phyloP scores from a whole-genome alignment of 176 grass and related monocot genomes.

The Canna indica region DNA sequence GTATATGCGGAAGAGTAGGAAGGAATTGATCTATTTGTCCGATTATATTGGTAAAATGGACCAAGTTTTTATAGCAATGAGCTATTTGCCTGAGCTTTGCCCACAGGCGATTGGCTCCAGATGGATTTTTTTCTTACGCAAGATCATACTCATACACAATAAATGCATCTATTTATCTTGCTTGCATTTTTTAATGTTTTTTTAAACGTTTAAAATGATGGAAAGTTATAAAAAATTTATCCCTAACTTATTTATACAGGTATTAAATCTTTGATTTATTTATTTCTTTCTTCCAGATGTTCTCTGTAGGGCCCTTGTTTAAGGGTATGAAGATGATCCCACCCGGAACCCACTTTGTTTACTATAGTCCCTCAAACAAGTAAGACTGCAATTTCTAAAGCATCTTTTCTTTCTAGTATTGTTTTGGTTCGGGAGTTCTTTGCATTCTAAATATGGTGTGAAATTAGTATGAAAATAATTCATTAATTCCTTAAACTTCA shows the following conservation, averaged over 20 bases:
- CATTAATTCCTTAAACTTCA: not conserved
- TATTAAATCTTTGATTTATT: not conserved
- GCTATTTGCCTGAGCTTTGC: not conserved
- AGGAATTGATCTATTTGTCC: too few relatives aligned
- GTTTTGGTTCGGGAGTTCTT: not conserved
- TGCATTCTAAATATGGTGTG: not conserved
- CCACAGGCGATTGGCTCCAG: not conserved
- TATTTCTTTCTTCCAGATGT: constrained; percentile 40
- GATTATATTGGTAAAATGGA: too few relatives aligned
- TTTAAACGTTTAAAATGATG: too few relatives aligned
- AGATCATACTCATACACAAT: too few relatives aligned
- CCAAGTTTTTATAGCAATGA: too few relatives aligned
- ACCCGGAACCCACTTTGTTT: constrained; percentile 59
- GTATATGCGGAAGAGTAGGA: too few relatives aligned
- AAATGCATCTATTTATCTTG: not conserved
- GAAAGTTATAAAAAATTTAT: not conserved
- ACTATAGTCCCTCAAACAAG: constrained; percentile 78
- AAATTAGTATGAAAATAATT: not conserved
- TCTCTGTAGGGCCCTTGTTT: constrained; percentile 63
- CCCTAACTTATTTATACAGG: not conserved
- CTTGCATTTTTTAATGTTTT: too few relatives aligned
- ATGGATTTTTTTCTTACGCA: too few relatives aligned
- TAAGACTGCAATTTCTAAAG: constrained; percentile 2
- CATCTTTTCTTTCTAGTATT: not conserved
- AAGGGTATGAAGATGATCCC: constrained; percentile 92